Percentiles rank a stretch among this genome's conserved stretches.
phyloP scores from a whole-genome alignment of 1,139 yeast genomes.

The Sugiyamaella castrensis region DNA sequence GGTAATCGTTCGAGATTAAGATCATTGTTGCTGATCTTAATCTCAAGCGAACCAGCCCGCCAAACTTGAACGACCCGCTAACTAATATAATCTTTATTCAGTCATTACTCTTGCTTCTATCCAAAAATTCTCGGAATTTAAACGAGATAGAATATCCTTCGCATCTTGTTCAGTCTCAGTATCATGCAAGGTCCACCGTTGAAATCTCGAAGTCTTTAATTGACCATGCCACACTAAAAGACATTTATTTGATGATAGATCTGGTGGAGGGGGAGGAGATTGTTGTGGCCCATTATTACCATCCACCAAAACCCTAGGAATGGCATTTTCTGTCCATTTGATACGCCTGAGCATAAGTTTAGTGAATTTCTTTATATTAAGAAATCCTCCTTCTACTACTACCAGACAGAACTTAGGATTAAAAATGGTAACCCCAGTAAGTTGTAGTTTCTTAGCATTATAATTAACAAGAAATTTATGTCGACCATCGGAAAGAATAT shows the following conservation, averaged over 20 bases:
- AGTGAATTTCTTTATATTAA: conserved; percentile 58
- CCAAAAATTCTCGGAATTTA: conserved; percentile 62
- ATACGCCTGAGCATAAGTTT: conserved; percentile 62
- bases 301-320: conserved; percentile 29
- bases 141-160: conserved; percentile 47
- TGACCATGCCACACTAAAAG: conserved; percentile 75
- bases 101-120: conserved; percentile 29
- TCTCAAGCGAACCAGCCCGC: too few relatives aligned
- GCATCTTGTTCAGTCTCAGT: conserved; percentile 56
- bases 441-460: conserved; percentile 69
- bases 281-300: neutral
- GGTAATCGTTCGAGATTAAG: too few relatives aligned
- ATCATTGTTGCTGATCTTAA: too few relatives aligned
- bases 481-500: conserved; percentile 56
- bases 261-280: conserved; percentile 23
- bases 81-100: too few relatives aligned
- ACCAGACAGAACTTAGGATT: conserved; percentile 53
- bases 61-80: too few relatives aligned
- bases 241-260: conserved; percentile 51
- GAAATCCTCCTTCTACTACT: conserved; percentile 69
- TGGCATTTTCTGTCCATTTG: conserved; percentile 58
- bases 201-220: conserved; percentile 50
- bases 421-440: conserved; percentile 57
- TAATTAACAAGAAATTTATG: conserved; percentile 71
- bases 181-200: conserved; percentile 58